Evolutionary conservation across 805 yeast species (phyloP).

Genomic region (Cyberlindnera suaveolens): DNA sequence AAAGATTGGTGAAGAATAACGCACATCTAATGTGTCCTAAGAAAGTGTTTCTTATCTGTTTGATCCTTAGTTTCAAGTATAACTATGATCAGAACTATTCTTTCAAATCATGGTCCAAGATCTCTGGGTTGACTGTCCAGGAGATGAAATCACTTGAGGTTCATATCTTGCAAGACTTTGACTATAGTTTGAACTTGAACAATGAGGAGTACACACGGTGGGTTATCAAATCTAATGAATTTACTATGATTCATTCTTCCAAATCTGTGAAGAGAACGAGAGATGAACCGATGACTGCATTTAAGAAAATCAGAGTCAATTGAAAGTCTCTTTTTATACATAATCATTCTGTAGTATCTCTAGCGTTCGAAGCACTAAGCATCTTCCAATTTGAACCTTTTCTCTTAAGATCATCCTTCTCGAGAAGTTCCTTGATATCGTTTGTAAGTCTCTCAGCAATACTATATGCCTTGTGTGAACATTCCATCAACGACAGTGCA

Average conservation of each 20-base stretch:
- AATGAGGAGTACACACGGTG: slow-evolving; percentile 12
- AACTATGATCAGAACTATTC: slow-evolving; percentile 67
- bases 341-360: slow-evolving; percentile 4
- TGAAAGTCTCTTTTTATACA: neutral
- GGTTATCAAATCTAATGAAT: neutral
- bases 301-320: neutral
- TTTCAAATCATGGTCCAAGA: slow-evolving; percentile 65
- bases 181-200: slow-evolving; percentile 53
- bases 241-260: neutral
- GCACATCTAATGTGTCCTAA: slow-evolving; percentile 42
- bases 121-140: slow-evolving; percentile 53
- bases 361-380: slow-evolving; percentile 21
- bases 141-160: slow-evolving; percentile 51
- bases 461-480: slow-evolving; percentile 58
- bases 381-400: slow-evolving; percentile 21
- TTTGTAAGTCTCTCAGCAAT: slow-evolving; percentile 62
- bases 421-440: slow-evolving; percentile 47
- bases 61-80: slow-evolving; percentile 69
- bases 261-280: neutral
- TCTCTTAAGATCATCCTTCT: slow-evolving; percentile 17
- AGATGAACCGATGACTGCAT: neutral
- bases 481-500: slow-evolving; percentile 58
- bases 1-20: neutral
- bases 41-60: slow-evolving; percentile 57
- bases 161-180: slow-evolving; percentile 43